Percentiles rank a stretch among this genome's conserved stretches.
Evolutionary conservation across 768 basidiomycete genomes (phyloP).

Genomic region (Leccinum pellstonianum): DNA sequence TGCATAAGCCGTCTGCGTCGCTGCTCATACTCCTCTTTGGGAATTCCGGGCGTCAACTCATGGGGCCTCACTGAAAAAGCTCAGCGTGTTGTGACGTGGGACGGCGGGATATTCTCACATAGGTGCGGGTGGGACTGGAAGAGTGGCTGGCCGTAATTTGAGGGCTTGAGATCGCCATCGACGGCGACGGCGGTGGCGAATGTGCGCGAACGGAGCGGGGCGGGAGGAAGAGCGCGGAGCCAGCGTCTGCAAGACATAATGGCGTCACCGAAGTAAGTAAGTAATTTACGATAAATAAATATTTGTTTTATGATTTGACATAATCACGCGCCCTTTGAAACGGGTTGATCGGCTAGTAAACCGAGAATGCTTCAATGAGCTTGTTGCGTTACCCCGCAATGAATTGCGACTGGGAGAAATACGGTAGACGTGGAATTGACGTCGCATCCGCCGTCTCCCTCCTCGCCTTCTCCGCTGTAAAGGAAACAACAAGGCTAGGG

Average conservation of each 20-base stretch:
- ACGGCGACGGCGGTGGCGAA: constrained; percentile 36
- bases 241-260: not conserved
- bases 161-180: constrained; percentile 54
- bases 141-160: constrained; percentile 77
- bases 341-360: not conserved
- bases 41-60: constrained; percentile 84
- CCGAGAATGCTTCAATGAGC: not conserved
- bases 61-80: constrained; percentile 45
- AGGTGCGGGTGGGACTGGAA: constrained; percentile 82
- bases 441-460: constrained; percentile 61
- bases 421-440: constrained; percentile 59
- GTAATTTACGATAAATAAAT: not conserved
- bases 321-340: constrained; percentile 24
- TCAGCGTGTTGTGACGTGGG: constrained; percentile 7
- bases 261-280: not conserved
- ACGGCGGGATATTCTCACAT: constrained; percentile 37
- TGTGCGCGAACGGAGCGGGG: constrained; percentile 14
- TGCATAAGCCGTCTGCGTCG: constrained; percentile 72
- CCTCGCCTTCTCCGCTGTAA: constrained; percentile 67
- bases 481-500: constrained; percentile 65
- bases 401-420: constrained; percentile 40
- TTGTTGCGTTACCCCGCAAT: constrained; percentile 16
- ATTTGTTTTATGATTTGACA: not conserved
- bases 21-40: constrained; percentile 70
- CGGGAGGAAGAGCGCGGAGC: not conserved